These are phyloP conservation scores for Aspergillus phoenicis DNA, from an alignment of 2,329 filamentous ascomycete genomes.

Conservation along the genomic window DNA sequence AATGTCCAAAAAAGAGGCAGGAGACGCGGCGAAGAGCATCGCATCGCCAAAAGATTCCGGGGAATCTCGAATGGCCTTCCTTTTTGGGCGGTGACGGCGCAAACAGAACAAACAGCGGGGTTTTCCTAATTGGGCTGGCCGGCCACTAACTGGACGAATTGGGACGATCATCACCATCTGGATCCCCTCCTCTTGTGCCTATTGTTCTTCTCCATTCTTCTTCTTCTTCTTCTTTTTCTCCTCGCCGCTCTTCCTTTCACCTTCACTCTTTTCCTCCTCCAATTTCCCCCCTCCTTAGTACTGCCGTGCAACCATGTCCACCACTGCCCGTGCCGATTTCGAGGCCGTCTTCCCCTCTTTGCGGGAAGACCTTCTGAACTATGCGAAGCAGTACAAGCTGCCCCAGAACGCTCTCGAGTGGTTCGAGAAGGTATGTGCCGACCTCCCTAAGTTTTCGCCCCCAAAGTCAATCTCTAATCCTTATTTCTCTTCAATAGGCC, in stretches of 20 bases:
- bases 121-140: constrained; percentile 1
- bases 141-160: not conserved
- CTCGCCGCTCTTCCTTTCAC: not conserved
- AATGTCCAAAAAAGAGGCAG: not conserved
- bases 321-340: constrained; percentile 72
- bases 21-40: not conserved
- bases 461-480: not conserved
- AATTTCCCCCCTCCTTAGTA: constrained; percentile 4
- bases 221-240: constrained; percentile 1
- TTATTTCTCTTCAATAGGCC: constrained; percentile 55
- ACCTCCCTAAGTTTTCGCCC: not conserved
- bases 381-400: constrained; percentile 80
- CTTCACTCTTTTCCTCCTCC: constrained; percentile 1
- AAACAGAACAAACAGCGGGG: constrained; percentile 34
- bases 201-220: not conserved
- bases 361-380: constrained; percentile 75
- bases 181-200: not conserved
- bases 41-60: not conserved
- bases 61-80: constrained; percentile 12
- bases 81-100: constrained; percentile 21
- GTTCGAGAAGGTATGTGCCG: constrained; percentile 73
- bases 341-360: constrained; percentile 87
- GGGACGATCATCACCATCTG: not conserved
- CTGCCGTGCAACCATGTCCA: constrained; percentile 59
- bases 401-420: constrained; percentile 79